A percentile compares a stretch with the other conserved stretches of the same genome.
These are phyloP conservation scores for Bipolaris oryzae DNA, from an alignment of 2,329 filamentous ascomycete species.

Conservation along the genomic window DNA sequence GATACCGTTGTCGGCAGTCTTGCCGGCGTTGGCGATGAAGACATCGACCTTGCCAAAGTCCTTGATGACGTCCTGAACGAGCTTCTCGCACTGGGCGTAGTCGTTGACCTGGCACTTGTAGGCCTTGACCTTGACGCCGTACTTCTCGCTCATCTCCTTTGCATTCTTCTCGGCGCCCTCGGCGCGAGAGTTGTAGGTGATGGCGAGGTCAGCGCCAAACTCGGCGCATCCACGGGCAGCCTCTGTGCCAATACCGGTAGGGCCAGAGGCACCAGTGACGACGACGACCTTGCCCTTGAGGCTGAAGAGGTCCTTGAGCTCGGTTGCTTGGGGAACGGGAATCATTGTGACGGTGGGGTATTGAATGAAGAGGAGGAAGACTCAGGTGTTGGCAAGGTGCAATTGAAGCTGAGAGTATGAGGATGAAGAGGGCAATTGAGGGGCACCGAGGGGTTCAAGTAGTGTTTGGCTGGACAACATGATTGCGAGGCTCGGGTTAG, in stretches of 20 bases:
- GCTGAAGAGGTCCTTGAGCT: constrained; percentile 62
- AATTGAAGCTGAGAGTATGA: constrained; percentile 22
- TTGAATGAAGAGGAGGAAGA: neutral
- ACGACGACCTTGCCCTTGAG: constrained; percentile 61
- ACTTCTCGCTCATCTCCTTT: constrained; percentile 63
- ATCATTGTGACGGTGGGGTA: constrained; percentile 50
- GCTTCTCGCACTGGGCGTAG: constrained; percentile 62
- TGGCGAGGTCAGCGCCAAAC: constrained; percentile 67
- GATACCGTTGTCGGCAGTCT: constrained; percentile 71
- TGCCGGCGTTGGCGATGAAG: constrained; percentile 73
- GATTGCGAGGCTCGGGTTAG: constrained; percentile 31
- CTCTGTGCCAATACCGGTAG: constrained; percentile 71
- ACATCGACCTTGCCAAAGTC: constrained; percentile 75
- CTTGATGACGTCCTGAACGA: constrained; percentile 64
- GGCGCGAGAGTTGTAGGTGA: constrained; percentile 69
- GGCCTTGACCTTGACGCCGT: constrained; percentile 69
- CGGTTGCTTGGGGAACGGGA: constrained; percentile 61
- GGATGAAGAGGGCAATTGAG: constrained; percentile 16
- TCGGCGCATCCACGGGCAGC: constrained; percentile 69
- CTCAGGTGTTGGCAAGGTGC: constrained; percentile 3
- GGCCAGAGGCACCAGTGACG: constrained; percentile 62
- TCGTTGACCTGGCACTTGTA: constrained; percentile 68
- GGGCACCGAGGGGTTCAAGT: constrained; percentile 43
- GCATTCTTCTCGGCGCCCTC: constrained; percentile 70
- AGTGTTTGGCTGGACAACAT: constrained; percentile 30